phyloP scores from a whole-genome alignment of 768 basidiomycete species.

The Trametes punicea region DNA sequence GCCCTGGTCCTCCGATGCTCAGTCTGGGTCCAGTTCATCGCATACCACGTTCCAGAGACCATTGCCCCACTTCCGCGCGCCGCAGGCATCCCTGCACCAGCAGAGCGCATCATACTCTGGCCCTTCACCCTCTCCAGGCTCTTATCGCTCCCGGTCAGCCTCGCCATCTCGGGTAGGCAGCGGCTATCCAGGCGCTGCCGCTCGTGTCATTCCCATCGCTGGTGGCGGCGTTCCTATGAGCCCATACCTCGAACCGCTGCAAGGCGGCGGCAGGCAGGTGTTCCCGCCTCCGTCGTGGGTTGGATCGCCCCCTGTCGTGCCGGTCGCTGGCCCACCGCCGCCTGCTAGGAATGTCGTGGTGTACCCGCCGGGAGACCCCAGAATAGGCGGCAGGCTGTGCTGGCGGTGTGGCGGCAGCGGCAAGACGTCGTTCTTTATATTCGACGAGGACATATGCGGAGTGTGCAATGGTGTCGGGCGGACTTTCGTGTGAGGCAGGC shows the following conservation, averaged over 20 bases:
- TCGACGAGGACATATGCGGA: constrained; percentile 52
- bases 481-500: constrained; percentile 20
- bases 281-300: constrained; percentile 15
- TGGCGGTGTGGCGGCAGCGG: constrained; percentile 65
- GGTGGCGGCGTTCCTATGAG: constrained; percentile 23
- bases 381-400: constrained; percentile 66
- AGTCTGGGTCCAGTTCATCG: neutral
- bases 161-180: constrained; percentile 9
- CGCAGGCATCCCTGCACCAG: constrained; percentile 12
- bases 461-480: constrained; percentile 66
- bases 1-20: constrained; percentile 31
- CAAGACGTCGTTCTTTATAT: constrained; percentile 45
- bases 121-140: neutral
- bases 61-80: constrained; percentile 22
- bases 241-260: constrained; percentile 19
- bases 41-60: constrained; percentile 21
- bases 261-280: neutral
- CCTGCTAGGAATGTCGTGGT: constrained; percentile 30
- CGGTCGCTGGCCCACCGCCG: constrained; percentile 15
- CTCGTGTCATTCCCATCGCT: constrained; percentile 21
- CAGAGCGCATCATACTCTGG: constrained; percentile 2
- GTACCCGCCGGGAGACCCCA: constrained; percentile 61
- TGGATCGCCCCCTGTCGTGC: neutral
- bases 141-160: constrained; percentile 5
- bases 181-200: constrained; percentile 18